A percentile compares a stretch with the other conserved stretches of the same genome.
Evolutionary conservation across 768 basidiomycete genomes (phyloP).

Genomic region (Tremella fuciformis): DNA sequence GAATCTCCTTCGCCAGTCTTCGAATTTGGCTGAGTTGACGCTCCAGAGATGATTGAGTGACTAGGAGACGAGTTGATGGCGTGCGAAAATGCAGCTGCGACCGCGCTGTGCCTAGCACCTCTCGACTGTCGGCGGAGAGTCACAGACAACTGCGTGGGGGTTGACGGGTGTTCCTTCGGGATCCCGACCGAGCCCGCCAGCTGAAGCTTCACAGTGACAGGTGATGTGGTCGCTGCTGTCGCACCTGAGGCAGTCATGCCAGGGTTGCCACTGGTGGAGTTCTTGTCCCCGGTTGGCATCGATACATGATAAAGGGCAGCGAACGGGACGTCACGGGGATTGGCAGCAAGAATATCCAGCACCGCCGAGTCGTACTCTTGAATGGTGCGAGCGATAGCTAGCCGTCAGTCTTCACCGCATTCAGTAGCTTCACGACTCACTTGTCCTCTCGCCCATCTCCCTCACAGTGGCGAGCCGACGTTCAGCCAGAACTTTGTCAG

Average conservation of each 20-base stretch:
- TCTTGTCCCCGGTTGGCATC: slow-evolving; percentile 7
- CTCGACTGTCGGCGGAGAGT: slow-evolving; percentile 5
- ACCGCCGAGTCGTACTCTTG: slow-evolving; percentile 43
- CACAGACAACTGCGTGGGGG: slow-evolving; percentile 16
- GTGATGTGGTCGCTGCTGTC: not conserved
- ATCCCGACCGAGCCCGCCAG: slow-evolving; percentile 44
- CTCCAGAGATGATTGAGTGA: slow-evolving; percentile 31
- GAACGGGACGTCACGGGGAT: slow-evolving; percentile 43
- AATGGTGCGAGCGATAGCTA: slow-evolving; percentile 43
- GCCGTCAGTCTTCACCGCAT: not conserved
- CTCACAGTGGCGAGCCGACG: slow-evolving; percentile 37
- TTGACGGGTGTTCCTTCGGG: slow-evolving; percentile 35
- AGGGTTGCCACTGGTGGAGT: slow-evolving; percentile 1
- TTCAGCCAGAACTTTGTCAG: slow-evolving; percentile 44
- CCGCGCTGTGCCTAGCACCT: not conserved
- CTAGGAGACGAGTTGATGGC: slow-evolving; percentile 32
- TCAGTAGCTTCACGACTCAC: slow-evolving; percentile 15
- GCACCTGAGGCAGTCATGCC: not conserved
- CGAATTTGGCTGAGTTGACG: slow-evolving; percentile 14
- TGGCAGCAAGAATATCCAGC: slow-evolving; percentile 36
- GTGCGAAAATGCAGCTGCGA: slow-evolving; percentile 10
- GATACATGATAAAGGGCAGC: slow-evolving; percentile 46
- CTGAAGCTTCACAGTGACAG: slow-evolving; percentile 14
- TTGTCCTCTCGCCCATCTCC: slow-evolving; percentile 45
- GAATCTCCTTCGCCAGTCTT: slow-evolving; percentile 7